Percentiles rank a stretch among this genome's conserved stretches.
Conservation (phyloP, 257 asterid species). For the Hygrophila difformis region DNA sequence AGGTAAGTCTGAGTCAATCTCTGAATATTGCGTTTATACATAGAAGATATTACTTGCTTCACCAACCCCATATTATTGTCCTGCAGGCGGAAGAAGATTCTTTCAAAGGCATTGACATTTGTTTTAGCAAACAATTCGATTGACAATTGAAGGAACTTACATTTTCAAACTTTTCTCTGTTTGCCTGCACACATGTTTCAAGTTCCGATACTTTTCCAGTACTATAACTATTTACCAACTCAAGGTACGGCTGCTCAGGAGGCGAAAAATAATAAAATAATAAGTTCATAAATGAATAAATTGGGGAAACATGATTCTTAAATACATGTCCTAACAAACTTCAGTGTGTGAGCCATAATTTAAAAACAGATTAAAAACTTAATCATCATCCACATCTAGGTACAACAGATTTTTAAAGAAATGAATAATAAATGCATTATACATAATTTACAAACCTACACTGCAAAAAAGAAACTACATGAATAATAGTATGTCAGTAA, state of each 20-base stretch:
- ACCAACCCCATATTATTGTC: slow-evolving; percentile 95
- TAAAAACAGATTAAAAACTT: too few species aligned
- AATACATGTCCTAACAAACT: too few species aligned
- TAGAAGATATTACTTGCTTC: slow-evolving; percentile 84
- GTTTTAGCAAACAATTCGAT: slow-evolving; percentile 10
- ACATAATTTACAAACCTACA: too few species aligned
- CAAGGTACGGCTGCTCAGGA: slow-evolving; percentile 67
- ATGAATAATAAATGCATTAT: too few species aligned
- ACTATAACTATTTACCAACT: slow-evolving; percentile 59
- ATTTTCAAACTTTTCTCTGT: slow-evolving; percentile 66
- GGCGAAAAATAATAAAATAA: background rate
- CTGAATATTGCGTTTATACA: slow-evolving; percentile 95
- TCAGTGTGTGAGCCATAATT: too few species aligned
- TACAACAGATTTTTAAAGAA: too few species aligned
- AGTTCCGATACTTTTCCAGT: slow-evolving; percentile 78
- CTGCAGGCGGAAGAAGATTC: slow-evolving; percentile 28
- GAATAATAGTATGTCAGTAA: too few species aligned
- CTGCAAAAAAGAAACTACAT: too few species aligned
- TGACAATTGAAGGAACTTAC: slow-evolving; percentile 39
- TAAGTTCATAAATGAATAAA: too few species aligned
- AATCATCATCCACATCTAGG: too few species aligned
- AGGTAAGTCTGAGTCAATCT: slow-evolving; percentile 93
- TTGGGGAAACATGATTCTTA: too few species aligned
- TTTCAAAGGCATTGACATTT: background rate
- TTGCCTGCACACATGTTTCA: slow-evolving; percentile 44